Evolutionary conservation across 441 rosid species (phyloP), one percentile per base, ranked within the genome.

Genomic region (Populus tomentosa): DNA sequence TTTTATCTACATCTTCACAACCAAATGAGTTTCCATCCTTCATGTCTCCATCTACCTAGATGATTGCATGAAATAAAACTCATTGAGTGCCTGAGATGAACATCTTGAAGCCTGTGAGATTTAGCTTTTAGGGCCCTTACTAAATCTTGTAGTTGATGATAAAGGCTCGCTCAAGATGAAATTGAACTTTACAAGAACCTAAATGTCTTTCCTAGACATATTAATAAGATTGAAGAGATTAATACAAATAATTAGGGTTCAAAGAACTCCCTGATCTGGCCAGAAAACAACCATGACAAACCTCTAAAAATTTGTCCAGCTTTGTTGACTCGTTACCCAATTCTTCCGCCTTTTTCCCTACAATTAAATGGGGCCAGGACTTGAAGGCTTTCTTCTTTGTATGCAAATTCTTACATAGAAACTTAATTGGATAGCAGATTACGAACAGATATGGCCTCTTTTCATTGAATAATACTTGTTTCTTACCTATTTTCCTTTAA

Each of bases 401-500:
- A 53, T 16, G n/a, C 61, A 53, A 35, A 53, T 53, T 53, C n/a
- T 53, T 53, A 5, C 21, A 14, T 46, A 3, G 18, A 46, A 46
- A 14, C 56, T 3, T 46, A 73, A 21, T 28, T 18, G 24, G 28
- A 32, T 23, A 66, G 5, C 26, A 30, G 28, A 61, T 32, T 26
- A 14, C 33, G 69, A 70, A 76, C 6, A 50, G 73, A 72, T 32
- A 61, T 63, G 9, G 75, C n/a, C 9, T n/a, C 61, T 81, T 79
- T 68, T 23, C 50, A 42, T 64, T 73, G 32, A 20, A 70, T 38
- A 20, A 26, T 63, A 70, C 36, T 65, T 18, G 74, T 68, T 63
- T 23, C 20, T 6, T 36, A 26, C 70, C 83, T 77, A 64, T 68
- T 71, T 80, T 21, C 71, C 76, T 67, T 67, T n/a, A 6, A 65